These are phyloP conservation scores for Cyclostephanos invisitatus DNA, from an alignment of 108 stramenopile genomes.

Conservation along the genomic window DNA sequence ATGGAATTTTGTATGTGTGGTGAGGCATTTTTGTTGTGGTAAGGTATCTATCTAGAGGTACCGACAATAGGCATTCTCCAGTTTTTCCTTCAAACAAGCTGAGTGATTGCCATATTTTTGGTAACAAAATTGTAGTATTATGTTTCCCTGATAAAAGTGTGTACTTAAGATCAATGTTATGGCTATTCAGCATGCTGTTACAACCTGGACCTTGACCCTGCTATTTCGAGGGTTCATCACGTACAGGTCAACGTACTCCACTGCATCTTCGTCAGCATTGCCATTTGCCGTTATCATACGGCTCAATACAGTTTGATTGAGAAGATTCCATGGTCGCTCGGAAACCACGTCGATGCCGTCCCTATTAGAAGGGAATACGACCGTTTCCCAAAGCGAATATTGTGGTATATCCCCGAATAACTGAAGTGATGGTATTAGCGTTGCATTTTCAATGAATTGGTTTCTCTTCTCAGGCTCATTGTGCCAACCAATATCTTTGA, in stretches of 20 bases:
- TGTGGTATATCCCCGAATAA: constrained; percentile 1
- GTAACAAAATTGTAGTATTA: no score
- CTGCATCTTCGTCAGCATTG: not conserved
- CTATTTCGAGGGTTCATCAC: not conserved
- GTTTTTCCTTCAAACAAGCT: no score
- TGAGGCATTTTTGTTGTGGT: no score
- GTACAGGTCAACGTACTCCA: constrained; percentile 25
- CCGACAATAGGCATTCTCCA: no score
- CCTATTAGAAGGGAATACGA: constrained; percentile 7
- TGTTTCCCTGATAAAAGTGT: no score
- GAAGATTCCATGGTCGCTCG: not conserved
- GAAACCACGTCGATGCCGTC: constrained; percentile 2
- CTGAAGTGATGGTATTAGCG: constrained; percentile 10
- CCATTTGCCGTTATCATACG: not conserved
- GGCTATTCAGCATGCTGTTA: constrained; percentile 3
- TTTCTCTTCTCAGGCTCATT: not conserved
- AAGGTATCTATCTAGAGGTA: no score
- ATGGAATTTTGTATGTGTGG: no score
- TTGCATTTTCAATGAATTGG: not conserved
- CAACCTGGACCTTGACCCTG: constrained; percentile 6
- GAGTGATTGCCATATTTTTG: no score
- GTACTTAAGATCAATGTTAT: no score
- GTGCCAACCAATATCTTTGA: not conserved
- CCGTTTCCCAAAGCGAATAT: constrained; percentile 24
- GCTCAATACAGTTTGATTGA: constrained; percentile 15